phyloP scores from a whole-genome alignment of 1,139 yeast species.

The Yamadazyma dendronema region DNA sequence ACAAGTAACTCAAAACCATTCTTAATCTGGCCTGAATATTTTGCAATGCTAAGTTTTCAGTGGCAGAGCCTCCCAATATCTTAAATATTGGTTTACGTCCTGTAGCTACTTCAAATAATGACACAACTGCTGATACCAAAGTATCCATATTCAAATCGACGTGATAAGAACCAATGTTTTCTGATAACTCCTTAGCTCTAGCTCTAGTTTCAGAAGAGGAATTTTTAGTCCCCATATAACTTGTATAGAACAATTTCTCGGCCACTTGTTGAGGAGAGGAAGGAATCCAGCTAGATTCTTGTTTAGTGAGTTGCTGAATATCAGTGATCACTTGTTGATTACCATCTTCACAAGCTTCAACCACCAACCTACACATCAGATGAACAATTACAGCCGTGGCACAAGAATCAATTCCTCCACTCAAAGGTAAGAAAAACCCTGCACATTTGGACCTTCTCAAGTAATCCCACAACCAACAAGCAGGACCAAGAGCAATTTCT shows the following conservation, averaged over 20 bases:
- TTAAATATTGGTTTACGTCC: constrained; percentile 87
- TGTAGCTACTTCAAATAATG: constrained; percentile 82
- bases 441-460: constrained; percentile 84
- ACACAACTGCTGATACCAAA: constrained; percentile 69
- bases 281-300: constrained; percentile 59
- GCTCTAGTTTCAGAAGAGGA: constrained; percentile 83
- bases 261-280: constrained; percentile 74
- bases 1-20: constrained; percentile 89
- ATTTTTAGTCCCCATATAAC: constrained; percentile 94
- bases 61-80: constrained; percentile 87
- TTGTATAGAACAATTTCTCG: constrained; percentile 72
- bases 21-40: constrained; percentile 94
- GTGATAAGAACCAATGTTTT: constrained; percentile 82
- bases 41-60: constrained; percentile 90
- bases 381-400: constrained; percentile 94
- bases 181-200: constrained; percentile 79
- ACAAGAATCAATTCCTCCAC: constrained; percentile 98
- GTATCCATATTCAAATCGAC: constrained; percentile 89
- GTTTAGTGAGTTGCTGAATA: constrained; percentile 60
- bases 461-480: constrained; percentile 99
- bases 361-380: constrained; percentile 89
- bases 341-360: constrained; percentile 61
- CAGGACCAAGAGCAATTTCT: constrained; percentile 96
- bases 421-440: constrained; percentile 87
- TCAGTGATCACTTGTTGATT: constrained; percentile 74